These are phyloP conservation scores for Coelastrella sp. DNA, from an alignment of 139 green algal genomes.

Conservation along the genomic window DNA sequence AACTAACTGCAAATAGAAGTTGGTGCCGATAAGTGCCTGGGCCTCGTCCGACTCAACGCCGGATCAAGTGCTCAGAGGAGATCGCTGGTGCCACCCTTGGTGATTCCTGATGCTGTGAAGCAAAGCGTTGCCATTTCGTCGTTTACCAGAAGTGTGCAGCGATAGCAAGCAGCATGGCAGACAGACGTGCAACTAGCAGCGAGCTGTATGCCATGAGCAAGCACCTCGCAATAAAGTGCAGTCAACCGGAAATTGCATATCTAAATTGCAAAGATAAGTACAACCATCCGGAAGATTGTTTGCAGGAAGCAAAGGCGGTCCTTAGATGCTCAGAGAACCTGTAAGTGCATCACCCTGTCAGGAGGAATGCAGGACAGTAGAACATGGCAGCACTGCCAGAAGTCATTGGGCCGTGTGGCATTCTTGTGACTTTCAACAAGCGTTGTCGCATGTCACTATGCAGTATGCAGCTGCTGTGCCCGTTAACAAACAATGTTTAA, in stretches of 20 bases:
- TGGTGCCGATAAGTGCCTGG: too few species aligned
- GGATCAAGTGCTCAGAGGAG: neutral
- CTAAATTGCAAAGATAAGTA: constrained; percentile 52
- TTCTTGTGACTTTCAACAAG: too few species aligned
- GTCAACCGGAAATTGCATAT: constrained; percentile 35
- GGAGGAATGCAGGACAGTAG: neutral
- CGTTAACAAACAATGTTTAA: too few species aligned
- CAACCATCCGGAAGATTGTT: constrained; percentile 52
- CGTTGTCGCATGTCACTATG: too few species aligned
- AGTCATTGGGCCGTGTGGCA: too few species aligned
- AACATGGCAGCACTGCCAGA: neutral
- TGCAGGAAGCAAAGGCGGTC: constrained; percentile 50
- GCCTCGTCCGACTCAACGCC: neutral
- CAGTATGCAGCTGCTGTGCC: too few species aligned
- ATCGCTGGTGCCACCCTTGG: neutral
- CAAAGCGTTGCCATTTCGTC: too few species aligned
- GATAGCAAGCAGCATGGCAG: constrained; percentile 12
- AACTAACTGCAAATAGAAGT: too few species aligned
- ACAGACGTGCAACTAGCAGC: constrained; percentile 41
- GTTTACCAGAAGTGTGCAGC: neutral
- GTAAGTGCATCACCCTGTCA: constrained; percentile 21
- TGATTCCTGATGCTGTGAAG: neutral
- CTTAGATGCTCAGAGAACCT: constrained; percentile 48
- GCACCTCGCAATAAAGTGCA: constrained; percentile 43
- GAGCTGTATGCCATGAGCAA: constrained; percentile 54